Evolutionary conservation across 768 basidiomycete genomes (phyloP).

Genomic region (Amanita polypyramis): DNA sequence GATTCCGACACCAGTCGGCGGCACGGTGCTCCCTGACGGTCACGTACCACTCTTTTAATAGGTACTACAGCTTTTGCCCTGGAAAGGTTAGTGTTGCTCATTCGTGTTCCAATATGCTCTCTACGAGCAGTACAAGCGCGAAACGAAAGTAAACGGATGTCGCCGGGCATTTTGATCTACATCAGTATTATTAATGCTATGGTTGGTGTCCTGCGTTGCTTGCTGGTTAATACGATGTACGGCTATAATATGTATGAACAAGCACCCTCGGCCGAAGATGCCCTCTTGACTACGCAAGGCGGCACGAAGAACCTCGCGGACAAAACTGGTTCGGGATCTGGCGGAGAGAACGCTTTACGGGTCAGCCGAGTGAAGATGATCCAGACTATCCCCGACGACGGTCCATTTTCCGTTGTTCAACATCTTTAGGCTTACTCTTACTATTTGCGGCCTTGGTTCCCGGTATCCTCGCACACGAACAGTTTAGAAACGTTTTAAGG

Average conservation of each 20-base stretch:
- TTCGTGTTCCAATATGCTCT: constrained; percentile 16
- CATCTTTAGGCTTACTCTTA: constrained; percentile 14
- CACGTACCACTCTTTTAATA: constrained; percentile 24
- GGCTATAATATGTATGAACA: constrained; percentile 20
- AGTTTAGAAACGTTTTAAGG: constrained; percentile 13
- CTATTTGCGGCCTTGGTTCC: constrained; percentile 22
- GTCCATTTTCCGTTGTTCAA: constrained; percentile 19
- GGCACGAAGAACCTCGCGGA: background rate
- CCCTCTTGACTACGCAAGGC: constrained; percentile 11
- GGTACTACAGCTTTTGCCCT: constrained; percentile 22
- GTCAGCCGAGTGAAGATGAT: constrained; percentile 15
- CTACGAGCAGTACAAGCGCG: constrained; percentile 19
- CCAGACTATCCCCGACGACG: constrained; percentile 21
- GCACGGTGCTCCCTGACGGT: constrained; percentile 24
- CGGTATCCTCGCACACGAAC: constrained; percentile 19
- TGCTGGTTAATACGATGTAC: constrained; percentile 29
- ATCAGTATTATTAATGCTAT: constrained; percentile 25
- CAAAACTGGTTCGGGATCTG: constrained; percentile 4
- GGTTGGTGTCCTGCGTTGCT: constrained; percentile 24
- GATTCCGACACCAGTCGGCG: constrained; percentile 36
- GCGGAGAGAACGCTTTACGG: constrained; percentile 12
- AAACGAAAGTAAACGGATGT: constrained; percentile 12
- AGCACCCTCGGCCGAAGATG: constrained; percentile 14
- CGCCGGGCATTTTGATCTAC: constrained; percentile 17
- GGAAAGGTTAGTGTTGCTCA: constrained; percentile 22